These are phyloP conservation scores for Pseudogymnoascus sp. DNA, from an alignment of 2,329 filamentous ascomycete species.

Conservation along the genomic window DNA sequence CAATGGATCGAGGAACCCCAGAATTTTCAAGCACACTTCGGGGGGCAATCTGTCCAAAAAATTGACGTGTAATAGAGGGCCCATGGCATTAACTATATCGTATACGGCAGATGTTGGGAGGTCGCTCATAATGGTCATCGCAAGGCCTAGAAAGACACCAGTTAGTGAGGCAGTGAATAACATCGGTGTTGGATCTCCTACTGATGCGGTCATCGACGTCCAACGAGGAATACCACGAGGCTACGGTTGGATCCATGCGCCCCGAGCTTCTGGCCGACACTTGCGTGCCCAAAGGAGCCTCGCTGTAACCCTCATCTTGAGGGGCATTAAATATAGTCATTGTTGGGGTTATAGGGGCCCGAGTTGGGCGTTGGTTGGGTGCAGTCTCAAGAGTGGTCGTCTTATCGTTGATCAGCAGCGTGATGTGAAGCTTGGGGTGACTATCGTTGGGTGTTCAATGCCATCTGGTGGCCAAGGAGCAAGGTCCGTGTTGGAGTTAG, in stretches of 20 bases:
- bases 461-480: not conserved
- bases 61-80: constrained; percentile 84
- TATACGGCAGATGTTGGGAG: constrained; percentile 75
- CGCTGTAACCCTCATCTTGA: constrained; percentile 31
- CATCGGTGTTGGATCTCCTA: not conserved
- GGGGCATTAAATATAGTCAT: constrained; percentile 16
- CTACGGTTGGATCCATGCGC: not conserved
- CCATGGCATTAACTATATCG: constrained; percentile 71
- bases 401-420: not conserved
- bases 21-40: constrained; percentile 84
- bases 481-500: not conserved
- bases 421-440: not conserved
- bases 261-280: not conserved
- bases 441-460: not conserved
- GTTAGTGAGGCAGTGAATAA: not conserved
- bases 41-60: constrained; percentile 79
- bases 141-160: constrained; percentile 55
- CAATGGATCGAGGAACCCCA: constrained; percentile 74
- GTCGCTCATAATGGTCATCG: constrained; percentile 68
- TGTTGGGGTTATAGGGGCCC: not conserved
- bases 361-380: not conserved
- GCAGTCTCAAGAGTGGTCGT: not conserved
- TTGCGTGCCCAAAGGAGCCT: constrained; percentile 23
- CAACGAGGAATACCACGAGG: constrained; percentile 1
- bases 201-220: constrained; percentile 8